phyloP scores from a whole-genome alignment of 306 rosid species.

The Spatholobus suberectus region DNA sequence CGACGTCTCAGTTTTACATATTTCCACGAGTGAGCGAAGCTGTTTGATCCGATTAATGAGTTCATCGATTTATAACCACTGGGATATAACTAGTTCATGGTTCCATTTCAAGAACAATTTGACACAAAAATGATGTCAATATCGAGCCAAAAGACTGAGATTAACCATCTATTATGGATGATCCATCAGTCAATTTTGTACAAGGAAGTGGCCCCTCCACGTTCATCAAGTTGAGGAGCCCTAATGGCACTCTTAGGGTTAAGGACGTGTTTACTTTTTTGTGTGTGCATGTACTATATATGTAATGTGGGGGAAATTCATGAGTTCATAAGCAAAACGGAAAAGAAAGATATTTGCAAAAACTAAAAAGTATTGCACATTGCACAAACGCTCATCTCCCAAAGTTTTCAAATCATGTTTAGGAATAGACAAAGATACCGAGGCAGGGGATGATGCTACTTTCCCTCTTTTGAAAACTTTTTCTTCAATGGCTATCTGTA shows the following conservation, averaged over 20 bases:
- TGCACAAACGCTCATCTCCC: slow-evolving; percentile 29
- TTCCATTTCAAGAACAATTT: slow-evolving; percentile 36
- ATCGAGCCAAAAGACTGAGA: slow-evolving; percentile 34
- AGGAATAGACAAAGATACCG: slow-evolving; percentile 42
- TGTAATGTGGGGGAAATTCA: background rate
- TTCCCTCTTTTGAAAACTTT: slow-evolving; percentile 33
- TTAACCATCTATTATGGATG: slow-evolving; percentile 48
- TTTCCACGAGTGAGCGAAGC: slow-evolving; percentile 51
- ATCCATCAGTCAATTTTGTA: slow-evolving; percentile 45
- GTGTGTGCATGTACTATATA: slow-evolving; percentile 16
- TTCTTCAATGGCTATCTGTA: slow-evolving; percentile 22
- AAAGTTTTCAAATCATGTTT: slow-evolving; percentile 38
- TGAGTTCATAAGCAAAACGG: background rate
- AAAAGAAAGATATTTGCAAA: slow-evolving; percentile 19
- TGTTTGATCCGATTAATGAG: slow-evolving; percentile 42
- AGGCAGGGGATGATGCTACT: slow-evolving; percentile 31
- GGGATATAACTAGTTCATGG: background rate
- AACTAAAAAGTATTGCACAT: slow-evolving; percentile 32
- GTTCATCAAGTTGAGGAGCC: slow-evolving; percentile 33
- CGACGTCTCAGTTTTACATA: slow-evolving; percentile 32
- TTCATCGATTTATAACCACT: slow-evolving; percentile 17
- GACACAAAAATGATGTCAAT: slow-evolving; percentile 29
- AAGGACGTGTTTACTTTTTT: slow-evolving; percentile 35
- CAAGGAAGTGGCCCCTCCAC: slow-evolving; percentile 44
- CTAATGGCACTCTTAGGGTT: slow-evolving; percentile 17